Evolutionary conservation across 1,139 yeast species (phyloP).

Genomic region (Zhuliangozyma parablackwelliae): DNA sequence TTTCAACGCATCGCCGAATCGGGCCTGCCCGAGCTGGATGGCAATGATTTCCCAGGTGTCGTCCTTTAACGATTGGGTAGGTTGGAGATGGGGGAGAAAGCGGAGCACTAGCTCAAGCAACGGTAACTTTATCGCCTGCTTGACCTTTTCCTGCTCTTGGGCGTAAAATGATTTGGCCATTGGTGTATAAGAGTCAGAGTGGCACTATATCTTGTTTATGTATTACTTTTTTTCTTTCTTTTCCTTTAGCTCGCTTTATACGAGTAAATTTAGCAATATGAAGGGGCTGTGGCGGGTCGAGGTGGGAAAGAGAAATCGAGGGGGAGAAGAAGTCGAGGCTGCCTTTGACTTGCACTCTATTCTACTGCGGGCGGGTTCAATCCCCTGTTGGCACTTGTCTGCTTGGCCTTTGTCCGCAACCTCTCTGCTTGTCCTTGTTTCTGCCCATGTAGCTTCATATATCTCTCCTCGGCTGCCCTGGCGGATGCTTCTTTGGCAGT

Average conservation of each 20-base stretch:
- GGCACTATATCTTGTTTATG: no score
- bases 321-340: no score
- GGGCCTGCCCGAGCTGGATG: slow-evolving; percentile 18
- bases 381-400: slow-evolving; percentile 2
- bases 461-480: slow-evolving; percentile 10
- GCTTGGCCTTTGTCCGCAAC: slow-evolving; percentile 6
- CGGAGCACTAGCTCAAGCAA: slow-evolving; percentile 27
- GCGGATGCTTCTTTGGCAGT: slow-evolving; percentile 10
- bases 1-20: slow-evolving; percentile 3
- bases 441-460: slow-evolving; percentile 6
- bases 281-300: no score
- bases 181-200: no score
- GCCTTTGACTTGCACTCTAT: no score
- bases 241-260: no score
- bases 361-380: neutral
- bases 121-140: slow-evolving; percentile 22
- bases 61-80: slow-evolving; percentile 19
- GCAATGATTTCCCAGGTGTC: slow-evolving; percentile 36
- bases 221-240: no score
- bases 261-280: no score
- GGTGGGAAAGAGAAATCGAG: no score
- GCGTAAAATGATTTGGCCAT: slow-evolving; percentile 25
- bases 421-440: slow-evolving; percentile 6
- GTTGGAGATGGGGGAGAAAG: slow-evolving; percentile 32
- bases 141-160: slow-evolving; percentile 24